These are phyloP conservation scores for Populus hybrid DNA, from an alignment of 441 rosid species.

Conservation along the genomic window DNA sequence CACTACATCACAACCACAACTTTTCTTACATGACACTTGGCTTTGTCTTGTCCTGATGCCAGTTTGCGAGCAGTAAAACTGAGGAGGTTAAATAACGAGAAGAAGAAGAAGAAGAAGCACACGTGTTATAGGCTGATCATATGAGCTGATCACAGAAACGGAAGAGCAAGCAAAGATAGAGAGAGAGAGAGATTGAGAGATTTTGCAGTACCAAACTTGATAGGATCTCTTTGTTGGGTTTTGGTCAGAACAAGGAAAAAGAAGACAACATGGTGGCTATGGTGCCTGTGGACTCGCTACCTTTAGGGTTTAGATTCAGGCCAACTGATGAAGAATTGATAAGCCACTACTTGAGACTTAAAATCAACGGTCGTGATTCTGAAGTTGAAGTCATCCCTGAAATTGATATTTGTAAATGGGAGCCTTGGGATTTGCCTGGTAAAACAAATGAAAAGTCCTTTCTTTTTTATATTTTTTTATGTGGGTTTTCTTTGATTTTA, in stretches of 20 bases:
- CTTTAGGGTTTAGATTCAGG: slow-evolving; percentile 76
- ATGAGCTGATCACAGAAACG: neutral
- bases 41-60: too few species aligned
- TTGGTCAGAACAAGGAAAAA: neutral
- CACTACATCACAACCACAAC: neutral
- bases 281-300: slow-evolving; percentile 51
- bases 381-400: slow-evolving; percentile 70
- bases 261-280: slow-evolving; percentile 21
- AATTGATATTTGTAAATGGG: slow-evolving; percentile 87
- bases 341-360: slow-evolving; percentile 66
- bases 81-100: neutral
- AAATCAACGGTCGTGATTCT: slow-evolving; percentile 77
- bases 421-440: slow-evolving; percentile 96
- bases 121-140: neutral
- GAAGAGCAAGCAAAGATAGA: neutral
- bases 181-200: too few species aligned
- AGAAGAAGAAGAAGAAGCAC: neutral
- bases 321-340: slow-evolving; percentile 91
- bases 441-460: slow-evolving; percentile 16
- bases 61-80: too few species aligned
- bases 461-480: slow-evolving; percentile 35
- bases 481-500: too few species aligned
- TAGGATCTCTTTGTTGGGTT: neutral
- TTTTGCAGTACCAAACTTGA: slow-evolving; percentile 17
- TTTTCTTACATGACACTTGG: too few species aligned